Conservation (phyloP, 805 yeast genomes). For the Ogataea corticis region DNA sequence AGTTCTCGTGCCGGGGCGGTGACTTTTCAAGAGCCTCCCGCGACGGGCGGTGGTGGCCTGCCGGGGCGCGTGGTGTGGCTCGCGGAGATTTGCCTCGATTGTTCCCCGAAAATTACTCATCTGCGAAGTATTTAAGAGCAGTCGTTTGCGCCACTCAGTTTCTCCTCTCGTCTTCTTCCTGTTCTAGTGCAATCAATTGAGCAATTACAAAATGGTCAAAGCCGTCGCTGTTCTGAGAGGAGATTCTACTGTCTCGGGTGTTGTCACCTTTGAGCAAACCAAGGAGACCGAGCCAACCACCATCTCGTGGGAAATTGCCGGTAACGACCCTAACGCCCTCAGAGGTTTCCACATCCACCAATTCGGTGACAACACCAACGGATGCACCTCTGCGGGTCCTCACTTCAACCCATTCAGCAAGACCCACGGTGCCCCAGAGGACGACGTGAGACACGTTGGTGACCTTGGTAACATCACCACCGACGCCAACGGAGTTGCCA, state of each 20-base stretch:
- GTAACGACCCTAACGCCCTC: slow-evolving; percentile 83
- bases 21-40: no score
- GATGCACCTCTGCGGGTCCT: slow-evolving; percentile 98
- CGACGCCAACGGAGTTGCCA: slow-evolving; percentile 85
- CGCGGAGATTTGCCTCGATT: background rate
- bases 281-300: slow-evolving; percentile 81
- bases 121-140: background rate
- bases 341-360: slow-evolving; percentile 98
- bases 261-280: slow-evolving; percentile 82
- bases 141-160: background rate
- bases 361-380: slow-evolving; percentile 98
- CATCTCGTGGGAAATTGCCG: slow-evolving; percentile 83
- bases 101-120: background rate
- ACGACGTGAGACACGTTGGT: slow-evolving; percentile 83
- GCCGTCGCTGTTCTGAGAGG: slow-evolving; percentile 96
- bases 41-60: no score
- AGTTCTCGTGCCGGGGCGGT: no score
- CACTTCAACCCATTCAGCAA: slow-evolving; percentile 91
- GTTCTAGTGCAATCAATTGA: background rate
- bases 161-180: background rate
- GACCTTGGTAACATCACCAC: slow-evolving; percentile 94
- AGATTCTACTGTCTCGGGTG: slow-evolving; percentile 85
- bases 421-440: slow-evolving; percentile 91
- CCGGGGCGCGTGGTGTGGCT: background rate
- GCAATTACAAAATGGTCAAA: slow-evolving; percentile 50